Conservation (phyloP, 495 filamentous ascomycete genomes). For the Aspergillus asperescens region DNA sequence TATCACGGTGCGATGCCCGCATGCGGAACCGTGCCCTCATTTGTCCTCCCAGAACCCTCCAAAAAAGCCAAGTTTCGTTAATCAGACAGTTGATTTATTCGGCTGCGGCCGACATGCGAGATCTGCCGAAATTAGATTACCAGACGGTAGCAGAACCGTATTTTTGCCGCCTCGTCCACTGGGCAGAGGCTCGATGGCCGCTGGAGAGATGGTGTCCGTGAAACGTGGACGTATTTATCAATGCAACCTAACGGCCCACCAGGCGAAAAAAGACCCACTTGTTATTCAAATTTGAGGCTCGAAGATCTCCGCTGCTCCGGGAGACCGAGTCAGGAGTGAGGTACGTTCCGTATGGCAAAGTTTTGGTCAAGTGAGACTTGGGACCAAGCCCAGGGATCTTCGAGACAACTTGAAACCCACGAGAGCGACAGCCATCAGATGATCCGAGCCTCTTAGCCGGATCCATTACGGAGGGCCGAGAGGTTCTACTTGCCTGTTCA, state of each 20-base stretch:
- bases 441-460: not conserved
- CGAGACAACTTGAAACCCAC: too few species aligned
- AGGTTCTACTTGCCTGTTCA: not conserved
- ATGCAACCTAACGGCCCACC: slow-evolving; percentile 14
- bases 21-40: slow-evolving; percentile 6
- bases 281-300: not conserved
- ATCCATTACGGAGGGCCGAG: too few species aligned
- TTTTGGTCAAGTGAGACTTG: too few species aligned
- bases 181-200: not conserved
- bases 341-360: too few species aligned
- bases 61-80: slow-evolving; percentile 8
- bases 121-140: slow-evolving; percentile 3
- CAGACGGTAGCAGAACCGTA: slow-evolving; percentile 3
- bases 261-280: not conserved
- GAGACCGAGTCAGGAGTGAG: too few species aligned
- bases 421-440: too few species aligned
- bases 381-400: too few species aligned
- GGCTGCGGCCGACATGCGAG: slow-evolving; percentile 8
- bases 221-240: slow-evolving; percentile 9
- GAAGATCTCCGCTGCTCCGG: not conserved
- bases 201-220: not conserved
- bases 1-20: not conserved
- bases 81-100: not conserved
- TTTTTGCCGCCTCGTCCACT: not conserved
- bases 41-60: not conserved